A percentile compares a stretch with the other conserved stretches of the same genome.
Conservation (phyloP, 768 basidiomycete species). For the Termitomyces sp. region DNA sequence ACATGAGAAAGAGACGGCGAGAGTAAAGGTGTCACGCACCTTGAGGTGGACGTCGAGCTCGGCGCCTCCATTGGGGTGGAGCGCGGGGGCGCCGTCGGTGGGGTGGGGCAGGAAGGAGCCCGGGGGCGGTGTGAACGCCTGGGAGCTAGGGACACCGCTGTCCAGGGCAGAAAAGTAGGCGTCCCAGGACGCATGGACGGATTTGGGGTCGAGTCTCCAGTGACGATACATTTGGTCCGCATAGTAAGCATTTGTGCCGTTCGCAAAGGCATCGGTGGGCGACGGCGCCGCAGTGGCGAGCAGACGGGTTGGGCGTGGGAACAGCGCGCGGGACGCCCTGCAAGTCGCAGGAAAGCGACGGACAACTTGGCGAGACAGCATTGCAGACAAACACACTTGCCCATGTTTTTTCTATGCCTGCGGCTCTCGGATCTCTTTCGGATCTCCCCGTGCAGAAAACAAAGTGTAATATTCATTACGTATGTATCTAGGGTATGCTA, state of each 20-base stretch:
- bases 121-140: conserved; percentile 87
- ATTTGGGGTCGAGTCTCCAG: conserved; percentile 85
- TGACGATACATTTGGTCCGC: conserved; percentile 95
- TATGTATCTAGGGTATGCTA: background rate
- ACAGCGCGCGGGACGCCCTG: conserved; percentile 10
- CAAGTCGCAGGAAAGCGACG: conserved; percentile 23
- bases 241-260: conserved; percentile 93
- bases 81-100: conserved; percentile 72
- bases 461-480: background rate
- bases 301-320: conserved; percentile 17
- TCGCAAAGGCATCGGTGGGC: conserved; percentile 83
- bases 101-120: conserved; percentile 55
- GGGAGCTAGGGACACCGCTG: conserved; percentile 68
- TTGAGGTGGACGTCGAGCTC: conserved; percentile 94
- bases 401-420: background rate
- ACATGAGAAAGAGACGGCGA: conserved; percentile 1
- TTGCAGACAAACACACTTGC: conserved; percentile 7
- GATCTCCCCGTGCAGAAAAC: background rate
- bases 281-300: conserved; percentile 55
- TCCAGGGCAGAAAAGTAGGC: conserved; percentile 93
- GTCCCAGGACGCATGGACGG: conserved; percentile 93
- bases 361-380: conserved; percentile 30
- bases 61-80: conserved; percentile 62
- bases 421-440: background rate
- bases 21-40: conserved; percentile 35